Evolutionary conservation across 306 rosid species (phyloP), one percentile per base, ranked within the genome.

Genomic region (Lupinus albus): DNA sequence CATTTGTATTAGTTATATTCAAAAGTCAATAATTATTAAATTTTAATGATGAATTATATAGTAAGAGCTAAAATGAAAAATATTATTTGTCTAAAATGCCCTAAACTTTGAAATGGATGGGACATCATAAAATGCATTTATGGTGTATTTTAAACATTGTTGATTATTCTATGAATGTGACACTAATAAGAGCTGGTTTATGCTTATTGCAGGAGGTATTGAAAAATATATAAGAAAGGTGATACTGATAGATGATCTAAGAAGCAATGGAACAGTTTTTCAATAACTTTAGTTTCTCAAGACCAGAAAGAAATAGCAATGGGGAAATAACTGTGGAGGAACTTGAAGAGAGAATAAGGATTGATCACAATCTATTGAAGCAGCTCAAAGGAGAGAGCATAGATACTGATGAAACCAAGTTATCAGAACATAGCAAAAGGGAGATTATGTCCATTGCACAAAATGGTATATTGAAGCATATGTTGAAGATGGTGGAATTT

Each of bases 401-500:
- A 1, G 30, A 16, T 12, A 44, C 8, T 1, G 7, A 63, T 7
- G 8, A 14, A 2, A 18, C 0, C 8, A 1, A n/a, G 1, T 45
- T 10, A 7, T 56, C 42, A 56, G 20, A 56, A 0, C 11, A 56
- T 7, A n/a, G 11, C 2, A 75, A 78, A 46, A 81, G 86, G 80
- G 79, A 77, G 74, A 69, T 69, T 70, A 85, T 83, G 91, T 61
- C 81, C 2, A 58, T 79, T 33, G 84, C 85, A 6, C 82, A 83
- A 53, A 85, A 81, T 14, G 82, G 84, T 3, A 81, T 88, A 21
- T 52, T 85, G 35, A 85, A 80, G 49, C 77, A 77, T 47, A 85
- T 83, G 91, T 48, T 81, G 63, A 83, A 79, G 53, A 77, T 88
- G 84, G 78, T 81, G 82, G 87, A 88, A 65, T 78, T 79, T 11